Percentiles rank a stretch among this genome's conserved stretches.
Evolutionary conservation across 148 eudicot genomes (phyloP).

Genomic region (Cornus controversa): DNA sequence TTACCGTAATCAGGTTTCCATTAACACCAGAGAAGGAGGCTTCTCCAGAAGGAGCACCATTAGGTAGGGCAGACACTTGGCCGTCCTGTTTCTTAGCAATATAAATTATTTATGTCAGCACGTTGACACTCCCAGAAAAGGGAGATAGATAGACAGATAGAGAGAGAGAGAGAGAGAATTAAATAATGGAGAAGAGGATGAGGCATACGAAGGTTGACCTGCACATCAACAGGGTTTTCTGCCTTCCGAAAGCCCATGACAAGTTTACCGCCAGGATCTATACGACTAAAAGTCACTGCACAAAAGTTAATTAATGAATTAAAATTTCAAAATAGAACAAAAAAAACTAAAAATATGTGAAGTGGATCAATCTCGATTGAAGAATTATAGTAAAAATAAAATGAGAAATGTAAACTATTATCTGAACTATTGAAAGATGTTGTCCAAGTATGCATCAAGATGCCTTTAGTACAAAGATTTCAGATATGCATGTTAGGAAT

Average conservation of each 20-base stretch:
- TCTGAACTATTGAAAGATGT: neutral
- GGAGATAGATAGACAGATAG: no score
- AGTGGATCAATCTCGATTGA: neutral
- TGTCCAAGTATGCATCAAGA: neutral
- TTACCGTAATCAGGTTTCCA: constrained; percentile 44
- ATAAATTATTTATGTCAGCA: neutral
- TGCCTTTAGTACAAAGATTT: neutral
- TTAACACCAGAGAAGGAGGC: constrained; percentile 39
- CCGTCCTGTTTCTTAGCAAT: constrained; percentile 47
- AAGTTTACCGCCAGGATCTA: constrained; percentile 89
- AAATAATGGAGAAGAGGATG: neutral
- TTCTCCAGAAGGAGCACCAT: constrained; percentile 51
- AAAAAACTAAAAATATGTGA: neutral
- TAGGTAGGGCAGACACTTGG: constrained; percentile 41
- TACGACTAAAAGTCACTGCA: constrained; percentile 83
- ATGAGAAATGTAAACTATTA: neutral
- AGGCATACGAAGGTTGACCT: constrained; percentile 47
- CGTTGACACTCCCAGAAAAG: neutral
- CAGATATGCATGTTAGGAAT: neutral
- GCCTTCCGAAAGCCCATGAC: constrained; percentile 92
- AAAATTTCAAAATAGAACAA: neutral
- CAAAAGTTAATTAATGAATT: constrained; percentile 9
- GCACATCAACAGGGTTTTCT: constrained; percentile 48
- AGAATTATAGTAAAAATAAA: neutral
- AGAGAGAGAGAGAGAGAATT: neutral